Percentiles rank a stretch among this genome's conserved stretches.
These are phyloP conservation scores for Hypoxylon sp. DNA, from an alignment of 2,329 filamentous ascomycete species.

Conservation along the genomic window DNA sequence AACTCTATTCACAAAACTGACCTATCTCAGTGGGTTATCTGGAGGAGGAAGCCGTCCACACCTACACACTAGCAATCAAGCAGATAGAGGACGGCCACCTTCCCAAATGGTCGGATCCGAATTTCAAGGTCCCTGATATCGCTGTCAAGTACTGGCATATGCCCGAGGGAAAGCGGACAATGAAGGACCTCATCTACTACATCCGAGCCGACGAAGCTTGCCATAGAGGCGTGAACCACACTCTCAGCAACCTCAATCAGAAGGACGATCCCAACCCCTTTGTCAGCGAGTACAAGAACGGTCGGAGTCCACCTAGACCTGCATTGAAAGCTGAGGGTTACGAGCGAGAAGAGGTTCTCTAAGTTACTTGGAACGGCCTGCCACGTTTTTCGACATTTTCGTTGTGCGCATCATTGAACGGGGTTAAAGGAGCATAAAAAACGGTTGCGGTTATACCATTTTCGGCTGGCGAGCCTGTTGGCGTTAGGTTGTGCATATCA, in stretches of 20 bases:
- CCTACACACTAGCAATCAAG: slow-evolving; percentile 89
- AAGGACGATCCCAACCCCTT: slow-evolving; percentile 93
- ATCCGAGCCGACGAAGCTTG: slow-evolving; percentile 91
- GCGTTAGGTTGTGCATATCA: slow-evolving; percentile 31
- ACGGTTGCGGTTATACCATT: slow-evolving; percentile 11
- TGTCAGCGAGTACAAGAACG: slow-evolving; percentile 83
- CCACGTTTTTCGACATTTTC: slow-evolving; percentile 4
- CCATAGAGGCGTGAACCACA: slow-evolving; percentile 96
- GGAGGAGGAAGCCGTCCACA: slow-evolving; percentile 96
- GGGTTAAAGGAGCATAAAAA: slow-evolving; percentile 2
- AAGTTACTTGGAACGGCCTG: slow-evolving; percentile 44
- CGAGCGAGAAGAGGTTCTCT: slow-evolving; percentile 87
- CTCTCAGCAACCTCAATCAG: slow-evolving; percentile 88
- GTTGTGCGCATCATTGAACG: slow-evolving; percentile 11
- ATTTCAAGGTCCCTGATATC: slow-evolving; percentile 86
- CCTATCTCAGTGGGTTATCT: slow-evolving; percentile 81
- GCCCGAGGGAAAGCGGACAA: slow-evolving; percentile 84
- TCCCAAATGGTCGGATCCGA: slow-evolving; percentile 80
- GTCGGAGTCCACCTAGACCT: slow-evolving; percentile 75
- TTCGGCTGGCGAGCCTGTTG: slow-evolving; percentile 16
- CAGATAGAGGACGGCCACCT: slow-evolving; percentile 89
- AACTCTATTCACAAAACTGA: slow-evolving; percentile 11
- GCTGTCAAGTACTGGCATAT: slow-evolving; percentile 95
- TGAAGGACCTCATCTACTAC: slow-evolving; percentile 90
- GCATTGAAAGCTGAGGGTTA: slow-evolving; percentile 79